phyloP scores from a whole-genome alignment of 805 yeast genomes.

The Saccharomycopsis fermentans region DNA sequence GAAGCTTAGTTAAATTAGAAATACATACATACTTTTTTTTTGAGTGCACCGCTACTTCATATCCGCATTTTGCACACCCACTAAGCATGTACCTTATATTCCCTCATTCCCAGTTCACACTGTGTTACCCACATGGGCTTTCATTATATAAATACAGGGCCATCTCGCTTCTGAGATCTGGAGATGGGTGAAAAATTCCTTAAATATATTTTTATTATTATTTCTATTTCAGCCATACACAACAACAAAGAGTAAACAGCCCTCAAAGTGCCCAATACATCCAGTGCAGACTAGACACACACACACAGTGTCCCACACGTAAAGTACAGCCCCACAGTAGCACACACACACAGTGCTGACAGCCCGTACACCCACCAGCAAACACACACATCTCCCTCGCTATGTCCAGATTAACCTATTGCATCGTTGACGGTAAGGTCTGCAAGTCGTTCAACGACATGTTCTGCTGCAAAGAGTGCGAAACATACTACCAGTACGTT shows the following conservation, averaged over 20 bases:
- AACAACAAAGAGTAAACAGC: too few relatives aligned
- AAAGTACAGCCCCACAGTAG: too few relatives aligned
- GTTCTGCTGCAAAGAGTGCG: conserved; percentile 18
- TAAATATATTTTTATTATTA: not conserved
- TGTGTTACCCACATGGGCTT: not conserved
- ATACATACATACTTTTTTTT: not conserved
- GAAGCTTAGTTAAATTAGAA: not conserved
- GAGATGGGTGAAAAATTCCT: not conserved
- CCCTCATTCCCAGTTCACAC: not conserved
- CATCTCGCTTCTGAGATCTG: not conserved
- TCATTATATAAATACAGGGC: not conserved
- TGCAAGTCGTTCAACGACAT: conserved; percentile 5
- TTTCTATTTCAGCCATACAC: not conserved
- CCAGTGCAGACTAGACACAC: too few relatives aligned
- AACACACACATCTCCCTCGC: not conserved
- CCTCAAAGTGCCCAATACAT: too few relatives aligned
- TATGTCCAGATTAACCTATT: conserved; percentile 5
- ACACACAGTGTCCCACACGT: too few relatives aligned
- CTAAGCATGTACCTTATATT: not conserved
- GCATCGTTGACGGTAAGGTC: conserved; percentile 18
- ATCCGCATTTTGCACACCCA: not conserved
- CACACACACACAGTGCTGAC: too few relatives aligned
- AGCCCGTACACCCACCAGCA: too few relatives aligned
- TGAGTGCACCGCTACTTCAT: not conserved
- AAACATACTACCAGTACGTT: conserved; percentile 12